A percentile compares a stretch with the other conserved stretches of the same genome.
Conservation (phyloP, 768 basidiomycete genomes). For the Mycena rosella region DNA sequence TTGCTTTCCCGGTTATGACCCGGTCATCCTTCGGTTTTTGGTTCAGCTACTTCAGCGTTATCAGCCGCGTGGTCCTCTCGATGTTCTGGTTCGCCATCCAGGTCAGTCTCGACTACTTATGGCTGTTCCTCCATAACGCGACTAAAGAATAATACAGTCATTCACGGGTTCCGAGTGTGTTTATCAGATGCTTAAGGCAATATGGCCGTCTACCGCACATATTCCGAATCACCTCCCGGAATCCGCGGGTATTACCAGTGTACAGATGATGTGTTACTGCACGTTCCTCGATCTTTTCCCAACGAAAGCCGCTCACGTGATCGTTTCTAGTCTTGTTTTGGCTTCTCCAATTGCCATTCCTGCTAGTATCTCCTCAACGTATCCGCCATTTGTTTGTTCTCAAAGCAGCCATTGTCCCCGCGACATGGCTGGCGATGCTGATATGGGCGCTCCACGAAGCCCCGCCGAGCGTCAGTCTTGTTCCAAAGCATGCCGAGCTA, state of each 20-base stretch:
- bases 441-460: slow-evolving; percentile 85
- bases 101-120: slow-evolving; percentile 49
- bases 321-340: slow-evolving; percentile 68
- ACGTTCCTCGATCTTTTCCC: not conserved
- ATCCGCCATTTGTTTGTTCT: slow-evolving; percentile 82
- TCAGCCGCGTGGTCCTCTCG: slow-evolving; percentile 80
- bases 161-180: slow-evolving; percentile 79
- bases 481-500: slow-evolving; percentile 63
- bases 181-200: slow-evolving; percentile 86
- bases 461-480: slow-evolving; percentile 71
- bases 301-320: not conserved
- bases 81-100: slow-evolving; percentile 89
- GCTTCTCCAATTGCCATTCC: slow-evolving; percentile 81
- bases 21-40: slow-evolving; percentile 92
- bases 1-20: slow-evolving; percentile 82
- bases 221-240: slow-evolving; percentile 75
- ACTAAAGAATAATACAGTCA: slow-evolving; percentile 47
- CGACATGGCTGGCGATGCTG: slow-evolving; percentile 77
- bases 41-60: slow-evolving; percentile 88
- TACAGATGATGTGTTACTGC: slow-evolving; percentile 55
- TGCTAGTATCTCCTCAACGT: slow-evolving; percentile 82
- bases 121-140: not conserved
- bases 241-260: slow-evolving; percentile 71
- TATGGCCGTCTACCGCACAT: slow-evolving; percentile 79
- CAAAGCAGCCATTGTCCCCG: slow-evolving; percentile 75